Evolutionary conservation across 441 rosid species (phyloP).

Genomic region (Heliophila coronopifolia): DNA sequence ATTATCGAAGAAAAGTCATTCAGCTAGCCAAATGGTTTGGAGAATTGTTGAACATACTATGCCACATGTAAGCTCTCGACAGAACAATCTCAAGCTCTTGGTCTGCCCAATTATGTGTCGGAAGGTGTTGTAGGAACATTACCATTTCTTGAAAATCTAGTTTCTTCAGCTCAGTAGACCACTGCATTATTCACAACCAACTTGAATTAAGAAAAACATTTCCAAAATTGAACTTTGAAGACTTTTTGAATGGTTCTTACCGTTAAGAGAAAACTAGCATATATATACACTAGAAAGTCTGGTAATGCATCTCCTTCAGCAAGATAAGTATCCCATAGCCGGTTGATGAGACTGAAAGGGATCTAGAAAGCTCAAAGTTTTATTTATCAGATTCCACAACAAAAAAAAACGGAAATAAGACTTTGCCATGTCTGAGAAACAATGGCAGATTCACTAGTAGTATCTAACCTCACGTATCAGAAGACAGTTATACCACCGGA

Average conservation of each 20-base stretch:
- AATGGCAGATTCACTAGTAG: neutral
- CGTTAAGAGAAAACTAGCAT: slow-evolving; percentile 89
- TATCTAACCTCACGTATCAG: slow-evolving; percentile 76
- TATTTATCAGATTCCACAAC: slow-evolving; percentile 17
- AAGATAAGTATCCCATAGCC: slow-evolving; percentile 97
- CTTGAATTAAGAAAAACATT: neutral
- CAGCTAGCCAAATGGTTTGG: slow-evolving; percentile 84
- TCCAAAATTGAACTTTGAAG: neutral
- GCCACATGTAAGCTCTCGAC: slow-evolving; percentile 92
- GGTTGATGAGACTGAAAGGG: slow-evolving; percentile 76
- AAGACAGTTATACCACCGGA: slow-evolving; percentile 98
- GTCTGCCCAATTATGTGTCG: slow-evolving; percentile 80
- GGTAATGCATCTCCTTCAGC: slow-evolving; percentile 98
- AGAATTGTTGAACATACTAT: slow-evolving; percentile 88
- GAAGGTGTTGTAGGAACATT: slow-evolving; percentile 95
- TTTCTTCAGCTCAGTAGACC: slow-evolving; percentile 85
- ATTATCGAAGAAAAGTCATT: slow-evolving; percentile 16
- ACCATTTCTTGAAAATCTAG: slow-evolving; percentile 98
- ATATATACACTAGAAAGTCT: slow-evolving; percentile 90
- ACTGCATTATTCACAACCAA: slow-evolving; percentile 36
- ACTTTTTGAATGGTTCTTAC: slow-evolving; percentile 34
- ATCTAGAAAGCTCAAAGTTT: slow-evolving; percentile 41
- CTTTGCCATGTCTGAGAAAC: neutral
- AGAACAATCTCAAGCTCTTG: slow-evolving; percentile 91
- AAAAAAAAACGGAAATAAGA: neutral